Evolutionary conservation across 495 filamentous ascomycete genomes (phyloP), one percentile per base, ranked within the genome.

Genomic region (Rhypophila decipiens): DNA sequence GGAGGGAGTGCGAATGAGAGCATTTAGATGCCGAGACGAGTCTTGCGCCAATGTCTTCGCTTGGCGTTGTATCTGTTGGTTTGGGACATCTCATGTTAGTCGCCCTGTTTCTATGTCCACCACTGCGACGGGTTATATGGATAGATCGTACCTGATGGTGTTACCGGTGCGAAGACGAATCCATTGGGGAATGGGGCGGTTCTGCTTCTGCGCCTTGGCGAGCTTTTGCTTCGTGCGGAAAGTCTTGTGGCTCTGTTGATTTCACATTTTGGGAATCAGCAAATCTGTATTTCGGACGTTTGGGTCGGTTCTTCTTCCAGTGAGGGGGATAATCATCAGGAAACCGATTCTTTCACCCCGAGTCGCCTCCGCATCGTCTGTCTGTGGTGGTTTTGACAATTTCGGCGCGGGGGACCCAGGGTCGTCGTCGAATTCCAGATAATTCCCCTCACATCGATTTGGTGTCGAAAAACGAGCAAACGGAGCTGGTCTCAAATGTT

Each of bases 151-250:
- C 90, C 89, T 80, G 74, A 96, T 95, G 77, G 91, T 98, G 81
- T 98, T 98, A 72, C 85, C 85, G 56, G 93, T 98, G 67, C 93
- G 85, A 62, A 98, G 82, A 64, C 93, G 85, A 70, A 98, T 97
- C 93, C 93, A 98, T 82, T 98, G 93, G 54, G 93, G 93, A 72
- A 98, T 96, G 52, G 93, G 93, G 61, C 94, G 81, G 85, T 97
- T 98, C 79, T 96, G 90, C 78, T 94, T 96, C 81, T 96, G 90
- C 67, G 93, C 93, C 81, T 90, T 96, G 66, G 94, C 93, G 78
- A 98, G 93, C 93, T 98, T 98, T 74, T 93, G 86, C 91, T 98
- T 98, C 73, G 88, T 94, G 70, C 87, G 85, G 87, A 96, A 96
- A 66, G 89, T 88, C 83, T 96, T 96, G 79, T 98, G 88, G 82